A percentile compares a stretch with the other conserved stretches of the same genome.
Conservation (phyloP, 805 yeast species). For the Kodamaea lidongshanica region DNA sequence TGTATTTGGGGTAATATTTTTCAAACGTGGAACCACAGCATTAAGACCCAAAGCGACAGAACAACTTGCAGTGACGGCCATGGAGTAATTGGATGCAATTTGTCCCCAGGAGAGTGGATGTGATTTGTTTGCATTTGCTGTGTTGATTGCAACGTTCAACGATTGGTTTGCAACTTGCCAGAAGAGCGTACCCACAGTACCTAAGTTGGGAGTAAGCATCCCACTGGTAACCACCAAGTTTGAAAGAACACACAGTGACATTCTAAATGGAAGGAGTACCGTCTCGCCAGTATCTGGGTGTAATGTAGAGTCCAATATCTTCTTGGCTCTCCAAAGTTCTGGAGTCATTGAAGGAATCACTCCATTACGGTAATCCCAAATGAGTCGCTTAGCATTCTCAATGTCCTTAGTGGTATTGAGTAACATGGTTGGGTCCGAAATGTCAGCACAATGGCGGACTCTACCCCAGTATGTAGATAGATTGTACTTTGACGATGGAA, state of each 20-base stretch:
- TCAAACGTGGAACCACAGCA: slow-evolving; percentile 81
- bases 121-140: slow-evolving; percentile 92
- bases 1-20: slow-evolving; percentile 61
- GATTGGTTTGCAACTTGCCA: slow-evolving; percentile 99
- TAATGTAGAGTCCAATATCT: slow-evolving; percentile 79
- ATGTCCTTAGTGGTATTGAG: slow-evolving; percentile 63
- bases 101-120: slow-evolving; percentile 82
- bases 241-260: slow-evolving; percentile 92
- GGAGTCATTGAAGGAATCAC: slow-evolving; percentile 60
- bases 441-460: slow-evolving; percentile 88
- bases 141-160: slow-evolving; percentile 91
- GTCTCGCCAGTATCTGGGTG: slow-evolving; percentile 98
- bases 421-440: slow-evolving; percentile 87
- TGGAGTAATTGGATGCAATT: slow-evolving; percentile 66
- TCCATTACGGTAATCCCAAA: slow-evolving; percentile 73
- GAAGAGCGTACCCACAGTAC: slow-evolving; percentile 83
- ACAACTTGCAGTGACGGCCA: slow-evolving; percentile 93
- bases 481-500: slow-evolving; percentile 80
- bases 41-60: slow-evolving; percentile 93
- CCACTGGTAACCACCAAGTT: slow-evolving; percentile 95
- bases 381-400: slow-evolving; percentile 52
- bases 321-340: slow-evolving; percentile 83
- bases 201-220: slow-evolving; percentile 92
- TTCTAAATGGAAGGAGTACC: slow-evolving; percentile 87
- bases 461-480: slow-evolving; percentile 85